Conservation (phyloP, 1,284 basidiomycete species). For the Cryptococcus sp. region DNA sequence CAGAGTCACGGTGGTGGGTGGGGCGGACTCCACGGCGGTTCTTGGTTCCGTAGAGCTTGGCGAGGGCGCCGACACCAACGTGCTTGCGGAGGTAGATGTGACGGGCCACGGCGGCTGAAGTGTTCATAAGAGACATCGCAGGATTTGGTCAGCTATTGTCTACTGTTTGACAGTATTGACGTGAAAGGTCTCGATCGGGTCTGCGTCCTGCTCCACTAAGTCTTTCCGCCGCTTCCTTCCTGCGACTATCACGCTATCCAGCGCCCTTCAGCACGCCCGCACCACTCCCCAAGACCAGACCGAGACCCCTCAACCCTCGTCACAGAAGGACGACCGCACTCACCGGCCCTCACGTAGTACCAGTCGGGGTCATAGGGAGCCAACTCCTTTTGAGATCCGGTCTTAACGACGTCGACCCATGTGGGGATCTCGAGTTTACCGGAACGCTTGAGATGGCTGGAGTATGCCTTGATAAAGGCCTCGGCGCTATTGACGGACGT, state of each 20-base stretch:
- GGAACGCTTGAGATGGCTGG: conserved; percentile 72
- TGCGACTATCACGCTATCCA: no score
- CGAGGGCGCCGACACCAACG: conserved; percentile 92
- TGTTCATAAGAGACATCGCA: neutral
- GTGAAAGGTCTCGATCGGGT: no score
- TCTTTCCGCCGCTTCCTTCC: no score
- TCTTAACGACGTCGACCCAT: conserved; percentile 99
- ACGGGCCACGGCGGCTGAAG: conserved; percentile 87
- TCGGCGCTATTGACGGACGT: conserved; percentile 54
- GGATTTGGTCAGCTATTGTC: neutral
- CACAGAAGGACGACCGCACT: conserved; percentile 37
- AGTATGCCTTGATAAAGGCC: conserved; percentile 77
- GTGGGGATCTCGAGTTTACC: conserved; percentile 88
- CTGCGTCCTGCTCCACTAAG: no score
- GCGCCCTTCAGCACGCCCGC: neutral
- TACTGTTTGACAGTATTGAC: neutral
- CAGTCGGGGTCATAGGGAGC: conserved; percentile 99
- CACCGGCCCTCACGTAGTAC: conserved; percentile 98
- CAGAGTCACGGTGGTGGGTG: conserved; percentile 88
- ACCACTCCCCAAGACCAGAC: neutral
- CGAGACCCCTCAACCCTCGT: neutral
- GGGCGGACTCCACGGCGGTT: conserved; percentile 94
- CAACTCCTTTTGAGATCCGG: conserved; percentile 95
- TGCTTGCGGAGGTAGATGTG: conserved; percentile 99
- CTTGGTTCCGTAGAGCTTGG: conserved; percentile 95